Percentiles rank a stretch among this genome's conserved stretches.
Conservation (phyloP, 257 asterid species). For the Nicotiana paniculata region DNA sequence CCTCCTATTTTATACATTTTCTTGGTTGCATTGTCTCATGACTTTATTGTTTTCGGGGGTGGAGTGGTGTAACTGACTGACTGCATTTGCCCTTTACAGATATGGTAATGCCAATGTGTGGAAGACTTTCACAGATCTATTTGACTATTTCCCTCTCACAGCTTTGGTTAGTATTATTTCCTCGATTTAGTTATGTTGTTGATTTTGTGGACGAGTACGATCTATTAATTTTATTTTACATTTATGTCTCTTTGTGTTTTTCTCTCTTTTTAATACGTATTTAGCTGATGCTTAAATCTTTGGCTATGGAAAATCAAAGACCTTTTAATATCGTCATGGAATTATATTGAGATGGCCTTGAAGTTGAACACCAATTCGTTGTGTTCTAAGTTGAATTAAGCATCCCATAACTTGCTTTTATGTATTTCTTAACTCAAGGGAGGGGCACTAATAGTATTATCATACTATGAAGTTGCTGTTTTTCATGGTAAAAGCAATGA, state of each 20-base stretch:
- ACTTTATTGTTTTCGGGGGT: neutral
- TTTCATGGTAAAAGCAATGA: neutral
- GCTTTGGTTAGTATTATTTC: conserved; percentile 65
- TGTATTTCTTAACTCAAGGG: neutral
- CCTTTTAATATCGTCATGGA: neutral
- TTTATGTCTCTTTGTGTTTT: neutral
- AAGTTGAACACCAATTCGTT: neutral
- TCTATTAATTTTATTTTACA: neutral
- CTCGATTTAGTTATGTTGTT: neutral
- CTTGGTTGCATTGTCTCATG: neutral
- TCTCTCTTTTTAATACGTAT: neutral
- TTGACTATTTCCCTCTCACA: conserved; percentile 90
- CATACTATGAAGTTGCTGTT: neutral
- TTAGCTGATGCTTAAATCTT: neutral
- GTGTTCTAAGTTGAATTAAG: neutral
- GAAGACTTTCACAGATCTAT: conserved; percentile 89
- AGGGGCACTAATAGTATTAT: neutral
- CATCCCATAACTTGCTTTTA: neutral
- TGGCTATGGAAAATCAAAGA: neutral
- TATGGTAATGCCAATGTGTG: conserved; percentile 93
- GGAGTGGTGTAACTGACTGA: neutral
- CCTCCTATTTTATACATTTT: neutral
- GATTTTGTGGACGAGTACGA: neutral
- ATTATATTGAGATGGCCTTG: neutral
- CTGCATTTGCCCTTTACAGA: conserved; percentile 29